Evolutionary conservation across 441 rosid genomes (phyloP).

Genomic region (Heliophila coronopifolia): DNA sequence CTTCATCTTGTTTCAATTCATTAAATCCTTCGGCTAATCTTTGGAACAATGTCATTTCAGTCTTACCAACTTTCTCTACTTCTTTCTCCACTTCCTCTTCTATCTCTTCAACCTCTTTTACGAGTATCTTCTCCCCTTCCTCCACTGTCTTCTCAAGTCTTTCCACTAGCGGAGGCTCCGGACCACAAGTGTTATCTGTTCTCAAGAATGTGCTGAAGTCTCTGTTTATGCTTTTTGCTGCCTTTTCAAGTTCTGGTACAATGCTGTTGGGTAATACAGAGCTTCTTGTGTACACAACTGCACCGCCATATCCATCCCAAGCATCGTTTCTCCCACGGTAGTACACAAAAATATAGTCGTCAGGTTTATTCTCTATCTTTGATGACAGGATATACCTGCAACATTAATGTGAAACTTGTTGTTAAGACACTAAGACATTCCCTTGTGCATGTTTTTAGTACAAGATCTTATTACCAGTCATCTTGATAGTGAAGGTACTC

Average conservation of each 20-base stretch:
- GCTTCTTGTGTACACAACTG: constrained; percentile 82
- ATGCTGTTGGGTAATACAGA: constrained; percentile 59
- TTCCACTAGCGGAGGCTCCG: constrained; percentile 86
- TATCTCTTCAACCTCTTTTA: constrained; percentile 51
- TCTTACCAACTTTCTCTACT: constrained; percentile 53
- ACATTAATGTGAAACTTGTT: neutral
- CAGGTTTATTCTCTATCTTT: constrained; percentile 55
- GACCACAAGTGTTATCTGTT: constrained; percentile 78
- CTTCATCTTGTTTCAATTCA: constrained; percentile 60
- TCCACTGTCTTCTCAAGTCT: constrained; percentile 79
- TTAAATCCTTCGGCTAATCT: constrained; percentile 67
- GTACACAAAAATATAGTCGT: constrained; percentile 76
- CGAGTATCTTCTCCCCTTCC: constrained; percentile 52
- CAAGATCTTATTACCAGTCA: constrained; percentile 58
- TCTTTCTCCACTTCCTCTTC: constrained; percentile 59
- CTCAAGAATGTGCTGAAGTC: constrained; percentile 62
- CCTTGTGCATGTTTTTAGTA: neutral
- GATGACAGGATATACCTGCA: constrained; percentile 86
- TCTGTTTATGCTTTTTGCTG: constrained; percentile 72
- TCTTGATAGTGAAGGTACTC: constrained; percentile 95
- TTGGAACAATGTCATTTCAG: constrained; percentile 65
- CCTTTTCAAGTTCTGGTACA: constrained; percentile 70
- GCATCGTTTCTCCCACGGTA: constrained; percentile 89
- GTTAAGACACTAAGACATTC: neutral
- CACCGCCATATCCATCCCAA: constrained; percentile 98